Evolutionary conservation across 768 basidiomycete species (phyloP), one percentile per base, ranked within the genome.

Genomic region (Amanita exitialis): DNA sequence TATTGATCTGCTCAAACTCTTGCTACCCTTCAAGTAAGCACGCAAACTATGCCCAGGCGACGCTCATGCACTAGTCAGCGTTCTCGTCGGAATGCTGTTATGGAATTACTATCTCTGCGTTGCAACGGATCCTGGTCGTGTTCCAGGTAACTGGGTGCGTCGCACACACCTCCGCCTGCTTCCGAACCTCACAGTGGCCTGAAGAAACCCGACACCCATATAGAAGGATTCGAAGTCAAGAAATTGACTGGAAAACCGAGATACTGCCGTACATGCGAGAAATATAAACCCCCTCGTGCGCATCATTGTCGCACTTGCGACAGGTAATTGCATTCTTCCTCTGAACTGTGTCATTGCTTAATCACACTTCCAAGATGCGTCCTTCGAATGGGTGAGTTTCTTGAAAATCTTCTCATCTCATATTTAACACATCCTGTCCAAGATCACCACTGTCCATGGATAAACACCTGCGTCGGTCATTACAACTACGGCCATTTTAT

Each of bases 391-490:
- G 90, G 90, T 84, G 63, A 56, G 78, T 54, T 21, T 15, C 41
- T 20, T 39, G 16, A 25, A 23, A 32, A 35, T 32, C 12, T 37
- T 12, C 32, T 10, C 36, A 44, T 37, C 47, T 49, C 53, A 61
- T 21, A 54, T 21, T 49, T 18, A 30, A 41, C 56, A 37, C 56
- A 39, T 15, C 54, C 18, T 23, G 27, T 27, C 20, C 23, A 51
- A 90, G 90, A 92, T 63, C 90, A 92, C 59, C 90, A 92, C 61
- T 91, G 90, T 62, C 90, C 90, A 6, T 94, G 90, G 91, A 80
- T 92, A 28, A 85, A 91, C 64, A 97, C 93, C 58, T 95, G 94
- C 61, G 86, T 99, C 55, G 96, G 96, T 0, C 85, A 91, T 64
- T 80, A 75, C 68, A 99, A 97, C 64, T 83, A 96, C 56, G 86